A percentile compares a stretch with the other conserved stretches of the same genome.
Conservation (phyloP, 495 filamentous ascomycete species). For the Halenospora varia region DNA sequence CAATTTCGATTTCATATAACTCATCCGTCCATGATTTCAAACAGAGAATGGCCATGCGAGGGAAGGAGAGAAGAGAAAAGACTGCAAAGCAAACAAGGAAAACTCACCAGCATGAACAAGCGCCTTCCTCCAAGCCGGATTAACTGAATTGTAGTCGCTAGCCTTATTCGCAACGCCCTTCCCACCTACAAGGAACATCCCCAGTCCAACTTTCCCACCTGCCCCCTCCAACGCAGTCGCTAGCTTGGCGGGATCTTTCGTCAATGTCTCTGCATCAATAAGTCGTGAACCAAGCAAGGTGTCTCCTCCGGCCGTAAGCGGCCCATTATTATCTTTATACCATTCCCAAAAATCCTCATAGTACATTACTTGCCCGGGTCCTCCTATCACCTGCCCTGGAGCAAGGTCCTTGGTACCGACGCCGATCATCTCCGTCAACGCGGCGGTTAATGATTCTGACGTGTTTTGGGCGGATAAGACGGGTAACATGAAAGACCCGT, state of each 20-base stretch:
- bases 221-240: conserved; percentile 25
- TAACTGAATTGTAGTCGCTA: conserved; percentile 29
- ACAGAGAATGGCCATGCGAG: too few species aligned
- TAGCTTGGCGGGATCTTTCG: conserved; percentile 19
- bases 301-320: conserved; percentile 31
- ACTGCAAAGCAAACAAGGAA: not conserved
- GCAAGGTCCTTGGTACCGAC: conserved; percentile 32
- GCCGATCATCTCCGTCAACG: too few species aligned
- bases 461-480: conserved; percentile 15
- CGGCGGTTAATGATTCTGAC: conserved; percentile 4
- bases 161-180: conserved; percentile 32
- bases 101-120: conserved; percentile 31
- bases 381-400: conserved; percentile 20
- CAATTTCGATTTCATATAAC: too few species aligned
- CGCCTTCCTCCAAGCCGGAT: conserved; percentile 40
- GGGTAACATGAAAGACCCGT: conserved; percentile 26
- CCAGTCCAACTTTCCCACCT: conserved; percentile 32
- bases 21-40: too few species aligned
- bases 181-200: conserved; percentile 39
- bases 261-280: conserved; percentile 31
- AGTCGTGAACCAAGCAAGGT: conserved; percentile 37
- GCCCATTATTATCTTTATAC: conserved; percentile 36
- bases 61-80: not conserved
- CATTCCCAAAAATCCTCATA: conserved; percentile 44
- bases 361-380: conserved; percentile 33